Base-by-base conservation (phyloP, 2,329 filamentous ascomycete species). In the Botryotinia calthae region DNA sequence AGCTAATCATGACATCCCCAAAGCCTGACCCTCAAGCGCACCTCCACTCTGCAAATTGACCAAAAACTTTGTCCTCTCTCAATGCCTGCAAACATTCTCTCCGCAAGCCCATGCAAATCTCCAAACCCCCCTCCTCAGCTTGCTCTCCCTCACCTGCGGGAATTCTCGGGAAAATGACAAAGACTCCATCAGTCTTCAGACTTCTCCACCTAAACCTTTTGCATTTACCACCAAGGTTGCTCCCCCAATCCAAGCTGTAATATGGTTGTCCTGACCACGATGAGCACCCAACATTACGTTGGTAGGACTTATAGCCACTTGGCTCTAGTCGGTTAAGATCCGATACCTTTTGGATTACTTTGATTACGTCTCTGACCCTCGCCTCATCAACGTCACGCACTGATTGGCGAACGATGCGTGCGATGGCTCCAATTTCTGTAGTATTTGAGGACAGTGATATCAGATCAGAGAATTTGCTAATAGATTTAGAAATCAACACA, bases 141-240 rank as follows among this genome's bases (percentile, higher is more conserved):
- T 18, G 44, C 12, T 69, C 51, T 5, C 37, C 51, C 2, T 58
- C 37, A 22, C 22, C 51, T 1, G 10, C 37, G 12, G 66, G 48
- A 51, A 69, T 69, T 31, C 48, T 69, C 37, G 66, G 66, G 9
- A 69, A 69, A 31, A 58, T 58, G 1, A 69, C 42, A 25, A 69
- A 69, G 28, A n/a, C 42, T 4, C 66, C 66, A 69, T 69, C 66
- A 42, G 51, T 68, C 37, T 56, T 69, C 51, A 69, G 31, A 58
- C 66, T 58, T 42, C 51, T 58, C 66, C 66, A 69, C 20, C 66
- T 69, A 58, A 69, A 58, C 14, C 51, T 58, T 44, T 51, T 42
- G 6, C 66, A 69, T 22, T 69, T 56, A 10, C 51, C 51, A 44
- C 66, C 66, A 1, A 69, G 42, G n/a, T 42, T 42, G 16, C 12